phyloP scores from a whole-genome alignment of 139 green algal genomes.

The Pleodorina starrii region DNA sequence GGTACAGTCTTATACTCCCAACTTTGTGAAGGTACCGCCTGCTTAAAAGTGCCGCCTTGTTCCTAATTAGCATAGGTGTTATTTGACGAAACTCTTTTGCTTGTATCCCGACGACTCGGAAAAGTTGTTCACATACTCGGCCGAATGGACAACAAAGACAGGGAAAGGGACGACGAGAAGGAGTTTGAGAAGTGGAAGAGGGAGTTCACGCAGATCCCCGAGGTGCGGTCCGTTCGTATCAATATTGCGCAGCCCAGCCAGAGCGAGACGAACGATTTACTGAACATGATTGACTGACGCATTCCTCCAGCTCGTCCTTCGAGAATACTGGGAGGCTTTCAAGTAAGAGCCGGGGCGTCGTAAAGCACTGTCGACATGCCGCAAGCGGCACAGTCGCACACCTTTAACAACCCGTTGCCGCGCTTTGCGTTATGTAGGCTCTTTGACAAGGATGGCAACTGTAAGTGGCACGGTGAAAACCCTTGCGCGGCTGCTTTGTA shows the following conservation, averaged over 20 bases:
- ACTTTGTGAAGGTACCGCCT: no score
- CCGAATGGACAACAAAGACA: background rate
- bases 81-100: no score
- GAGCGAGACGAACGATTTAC: no score
- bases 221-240: background rate
- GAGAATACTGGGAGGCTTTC: conserved; percentile 36
- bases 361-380: no score
- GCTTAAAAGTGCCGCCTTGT: no score
- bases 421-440: conserved; percentile 18
- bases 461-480: background rate
- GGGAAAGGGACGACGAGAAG: background rate
- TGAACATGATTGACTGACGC: no score
- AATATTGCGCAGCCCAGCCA: no score
- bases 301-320: background rate
- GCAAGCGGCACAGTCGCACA: background rate
- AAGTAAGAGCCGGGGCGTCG: background rate
- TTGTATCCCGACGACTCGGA: no score
- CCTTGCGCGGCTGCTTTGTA: no score
- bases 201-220: background rate
- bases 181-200: conserved; percentile 6
- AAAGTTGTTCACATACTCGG: no score
- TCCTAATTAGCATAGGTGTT: no score
- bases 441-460: conserved; percentile 45
- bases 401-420: background rate
- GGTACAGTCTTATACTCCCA: no score